These are phyloP conservation scores for Ophiorrhiza pumila DNA, from an alignment of 257 asterid species.

Conservation along the genomic window DNA sequence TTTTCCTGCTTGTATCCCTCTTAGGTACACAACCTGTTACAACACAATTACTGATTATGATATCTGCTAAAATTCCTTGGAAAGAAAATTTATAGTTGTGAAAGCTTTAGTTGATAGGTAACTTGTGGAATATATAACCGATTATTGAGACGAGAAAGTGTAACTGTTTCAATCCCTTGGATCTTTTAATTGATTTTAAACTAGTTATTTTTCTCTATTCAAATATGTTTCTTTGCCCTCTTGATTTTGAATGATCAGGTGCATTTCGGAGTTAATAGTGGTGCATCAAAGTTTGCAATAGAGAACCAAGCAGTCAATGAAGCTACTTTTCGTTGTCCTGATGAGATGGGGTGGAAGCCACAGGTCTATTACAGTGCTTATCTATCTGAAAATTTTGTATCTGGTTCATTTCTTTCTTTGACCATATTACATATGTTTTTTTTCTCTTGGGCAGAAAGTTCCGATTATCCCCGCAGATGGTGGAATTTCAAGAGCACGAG, in stretches of 20 bases:
- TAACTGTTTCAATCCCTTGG: background rate
- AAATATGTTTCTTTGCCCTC: constrained; percentile 17
- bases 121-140: background rate
- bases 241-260: constrained; percentile 43
- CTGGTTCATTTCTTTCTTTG: background rate
- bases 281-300: constrained; percentile 88
- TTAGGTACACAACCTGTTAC: background rate
- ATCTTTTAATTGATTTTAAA: background rate
- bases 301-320: constrained; percentile 91
- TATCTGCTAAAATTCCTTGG: background rate
- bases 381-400: background rate
- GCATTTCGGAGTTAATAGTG: constrained; percentile 97
- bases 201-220: background rate
- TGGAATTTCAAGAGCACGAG: constrained; percentile 42
- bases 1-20: background rate
- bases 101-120: background rate
- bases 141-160: background rate
- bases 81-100: background rate
- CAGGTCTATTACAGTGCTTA: constrained; percentile 43
- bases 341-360: constrained; percentile 99
- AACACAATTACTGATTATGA: background rate
- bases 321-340: constrained; percentile 98
- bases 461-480: constrained; percentile 51
- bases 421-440: background rate
- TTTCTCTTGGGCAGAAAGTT: constrained; percentile 56